Base-by-base conservation (phyloP, 1,139 yeast genomes). In the Debaryomycetaceae sp. region DNA sequence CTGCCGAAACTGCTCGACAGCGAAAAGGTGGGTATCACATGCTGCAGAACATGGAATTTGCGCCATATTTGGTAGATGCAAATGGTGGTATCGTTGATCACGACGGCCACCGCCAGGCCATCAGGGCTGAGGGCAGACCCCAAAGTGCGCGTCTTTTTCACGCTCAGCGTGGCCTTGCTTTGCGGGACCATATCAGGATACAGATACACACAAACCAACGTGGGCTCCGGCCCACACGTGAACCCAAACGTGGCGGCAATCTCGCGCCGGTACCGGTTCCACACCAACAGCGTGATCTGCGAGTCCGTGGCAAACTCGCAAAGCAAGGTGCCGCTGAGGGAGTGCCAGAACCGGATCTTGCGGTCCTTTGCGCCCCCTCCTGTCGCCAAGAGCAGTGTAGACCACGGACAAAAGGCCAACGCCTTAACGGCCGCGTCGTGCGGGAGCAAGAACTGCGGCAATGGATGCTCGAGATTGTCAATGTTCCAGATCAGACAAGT, bases 201-300 rank as follows among this genome's bases (percentile, higher is more conserved):
- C 1, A 76, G 53, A 46, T 73, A 83, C 1, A 77, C 70, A 4
- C 70, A 55, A 12, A 80, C 44, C 25, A 74, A 49, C 14, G 58
- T 42, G 5, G 75, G 71, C 13, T 58, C 55, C 3, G 55, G 63
- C 2, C 56, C 45, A 30, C 69, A 73, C 4, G 85, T 77, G 47
- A 76, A 83, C 1, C 96, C 96, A 55, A 76, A 85, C 0, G 94
- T 80, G 0, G 79, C 92, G 8, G 71, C 74, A 4, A 86, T 53
- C 43, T 85, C 83, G 36, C 68, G 70, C 32, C 62, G 61, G 27
- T 62, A 62, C 19, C 51, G 53, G 2, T 90, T 78, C 97, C 97
- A 87, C 13, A 70, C 58, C 18, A 87, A 51, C 0, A 90, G 71
- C 0, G 95, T 85, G 5, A 87, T 67, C 47, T 87, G 97, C 0